Conservation (phyloP, 2,329 filamentous ascomycete genomes). For the Cladosporium velox region DNA sequence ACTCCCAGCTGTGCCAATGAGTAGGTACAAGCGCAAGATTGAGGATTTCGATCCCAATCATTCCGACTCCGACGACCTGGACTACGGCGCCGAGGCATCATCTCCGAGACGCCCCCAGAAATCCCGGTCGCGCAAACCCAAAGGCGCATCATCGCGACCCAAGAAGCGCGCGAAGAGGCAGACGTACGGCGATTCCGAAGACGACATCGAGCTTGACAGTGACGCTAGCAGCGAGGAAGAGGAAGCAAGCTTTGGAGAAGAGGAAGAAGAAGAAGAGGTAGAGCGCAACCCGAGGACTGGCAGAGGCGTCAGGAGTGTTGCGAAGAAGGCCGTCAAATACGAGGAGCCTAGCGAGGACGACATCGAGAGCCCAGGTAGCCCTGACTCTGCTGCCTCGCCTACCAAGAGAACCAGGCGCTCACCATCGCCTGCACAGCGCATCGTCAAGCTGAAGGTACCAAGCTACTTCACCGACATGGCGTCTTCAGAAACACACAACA, state of each 20-base stretch:
- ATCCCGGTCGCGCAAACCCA: constrained; percentile 24
- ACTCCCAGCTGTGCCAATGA: neutral
- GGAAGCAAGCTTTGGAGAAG: constrained; percentile 44
- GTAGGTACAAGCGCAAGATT: constrained; percentile 40
- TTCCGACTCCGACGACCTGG: constrained; percentile 42
- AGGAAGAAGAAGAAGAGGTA: constrained; percentile 50
- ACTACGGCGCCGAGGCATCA: constrained; percentile 35
- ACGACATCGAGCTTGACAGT: constrained; percentile 46
- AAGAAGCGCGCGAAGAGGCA: constrained; percentile 42
- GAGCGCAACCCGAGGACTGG: constrained; percentile 59
- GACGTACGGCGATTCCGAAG: constrained; percentile 46
- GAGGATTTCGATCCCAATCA: constrained; percentile 41
- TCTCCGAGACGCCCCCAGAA: constrained; percentile 26
- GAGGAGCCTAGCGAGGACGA: constrained; percentile 54
- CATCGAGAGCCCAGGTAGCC: constrained; percentile 43
- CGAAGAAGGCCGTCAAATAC: constrained; percentile 58
- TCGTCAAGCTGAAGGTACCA: constrained; percentile 46
- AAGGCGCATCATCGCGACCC: constrained; percentile 31
- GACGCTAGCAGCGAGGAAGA: constrained; percentile 38
- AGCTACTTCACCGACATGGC: neutral
- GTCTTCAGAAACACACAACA: constrained; percentile 16
- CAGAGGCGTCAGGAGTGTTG: constrained; percentile 56
- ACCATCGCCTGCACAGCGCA: constrained; percentile 28
- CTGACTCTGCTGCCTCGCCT: constrained; percentile 22
- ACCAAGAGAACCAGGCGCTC: constrained; percentile 21